Evolutionary conservation across 257 asterid genomes (phyloP).

Genomic region (Linderniella brevidens): DNA sequence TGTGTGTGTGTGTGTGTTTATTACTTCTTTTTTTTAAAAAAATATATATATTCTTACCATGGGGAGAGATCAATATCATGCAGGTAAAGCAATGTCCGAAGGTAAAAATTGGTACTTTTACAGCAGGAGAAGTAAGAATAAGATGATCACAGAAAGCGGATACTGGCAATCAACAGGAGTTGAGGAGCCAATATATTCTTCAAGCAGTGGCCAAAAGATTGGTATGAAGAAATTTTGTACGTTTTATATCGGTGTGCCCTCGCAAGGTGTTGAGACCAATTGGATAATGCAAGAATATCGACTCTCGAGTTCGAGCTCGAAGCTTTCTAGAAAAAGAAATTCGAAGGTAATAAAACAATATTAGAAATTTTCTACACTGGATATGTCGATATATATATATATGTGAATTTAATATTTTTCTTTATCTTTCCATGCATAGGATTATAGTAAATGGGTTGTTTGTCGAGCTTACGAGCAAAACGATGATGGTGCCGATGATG

Average conservation of each 20-base stretch:
- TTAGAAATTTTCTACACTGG: background rate
- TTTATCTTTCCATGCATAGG: conserved; percentile 24
- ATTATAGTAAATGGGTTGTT: conserved; percentile 71
- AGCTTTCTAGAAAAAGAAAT: background rate
- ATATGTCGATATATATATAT: background rate
- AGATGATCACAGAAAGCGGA: conserved; percentile 49
- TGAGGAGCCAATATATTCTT: conserved; percentile 57
- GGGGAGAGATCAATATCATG: background rate
- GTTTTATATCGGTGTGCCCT: conserved; percentile 52
- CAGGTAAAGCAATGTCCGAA: conserved; percentile 91
- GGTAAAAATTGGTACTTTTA: conserved; percentile 88
- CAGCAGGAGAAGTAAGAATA: conserved; percentile 61
- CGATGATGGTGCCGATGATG: conserved; percentile 34
- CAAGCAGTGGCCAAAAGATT: conserved; percentile 19
- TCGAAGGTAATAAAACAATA: background rate
- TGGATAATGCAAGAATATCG: conserved; percentile 88
- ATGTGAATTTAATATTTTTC: background rate
- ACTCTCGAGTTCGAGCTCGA: conserved; percentile 22
- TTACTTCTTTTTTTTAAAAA: background rate
- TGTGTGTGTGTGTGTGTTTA: background rate
- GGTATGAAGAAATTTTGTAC: conserved; percentile 53
- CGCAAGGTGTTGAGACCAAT: conserved; percentile 46
- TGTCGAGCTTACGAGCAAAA: conserved; percentile 65
- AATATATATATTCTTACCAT: background rate
- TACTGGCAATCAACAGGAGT: conserved; percentile 57